Conservation (phyloP, 1,284 basidiomycete species). For the Athelia sp. region DNA sequence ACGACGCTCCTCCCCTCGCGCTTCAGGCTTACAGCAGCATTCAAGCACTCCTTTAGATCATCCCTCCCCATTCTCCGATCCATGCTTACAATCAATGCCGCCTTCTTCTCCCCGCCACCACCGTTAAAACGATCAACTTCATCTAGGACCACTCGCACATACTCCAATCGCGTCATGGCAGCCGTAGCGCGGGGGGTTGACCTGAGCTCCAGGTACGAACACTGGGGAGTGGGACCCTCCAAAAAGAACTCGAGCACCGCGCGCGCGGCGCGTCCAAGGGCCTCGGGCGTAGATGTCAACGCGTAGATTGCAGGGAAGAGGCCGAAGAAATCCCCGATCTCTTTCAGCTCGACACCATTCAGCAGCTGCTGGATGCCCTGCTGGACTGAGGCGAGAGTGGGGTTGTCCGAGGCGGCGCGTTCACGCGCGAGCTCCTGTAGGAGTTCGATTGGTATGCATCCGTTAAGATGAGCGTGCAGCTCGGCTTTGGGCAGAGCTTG, state of each 20-base stretch:
- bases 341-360: conserved; percentile 43
- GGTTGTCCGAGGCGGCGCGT: conserved; percentile 18
- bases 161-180: conserved; percentile 50
- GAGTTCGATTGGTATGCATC: conserved; percentile 67
- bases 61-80: conserved; percentile 59
- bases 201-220: conserved; percentile 69
- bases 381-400: conserved; percentile 26
- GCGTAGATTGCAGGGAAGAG: conserved; percentile 77
- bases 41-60: conserved; percentile 50
- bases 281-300: conserved; percentile 53
- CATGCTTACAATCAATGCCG: conserved; percentile 65
- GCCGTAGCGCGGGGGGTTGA: conserved; percentile 59
- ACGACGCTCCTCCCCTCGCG: conserved; percentile 59
- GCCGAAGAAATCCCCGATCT: conserved; percentile 65
- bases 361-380: conserved; percentile 44
- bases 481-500: conserved; percentile 69
- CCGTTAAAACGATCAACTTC: conserved; percentile 54
- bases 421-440: conserved; percentile 62
- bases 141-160: conserved; percentile 61
- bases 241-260: conserved; percentile 65
- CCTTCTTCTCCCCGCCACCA: conserved; percentile 30
- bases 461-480: conserved; percentile 79
- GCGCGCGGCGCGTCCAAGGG: conserved; percentile 49
- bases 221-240: conserved; percentile 43
- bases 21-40: conserved; percentile 51